A percentile compares a stretch with the other conserved stretches of the same genome.
Conservation (phyloP, 768 basidiomycete species). For the Naganishia onofrii region DNA sequence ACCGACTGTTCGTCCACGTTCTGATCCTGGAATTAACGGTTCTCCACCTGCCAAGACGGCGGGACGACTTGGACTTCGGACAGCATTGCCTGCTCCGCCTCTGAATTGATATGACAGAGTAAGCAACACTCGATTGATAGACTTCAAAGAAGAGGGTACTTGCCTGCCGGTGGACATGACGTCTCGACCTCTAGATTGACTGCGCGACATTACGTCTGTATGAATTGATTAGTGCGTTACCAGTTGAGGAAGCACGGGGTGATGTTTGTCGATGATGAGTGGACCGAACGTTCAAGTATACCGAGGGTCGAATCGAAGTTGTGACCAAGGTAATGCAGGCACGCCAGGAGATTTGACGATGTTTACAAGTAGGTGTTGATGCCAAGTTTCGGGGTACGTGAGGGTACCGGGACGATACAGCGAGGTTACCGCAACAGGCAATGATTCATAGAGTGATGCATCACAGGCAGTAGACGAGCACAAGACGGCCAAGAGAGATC, state of each 20-base stretch:
- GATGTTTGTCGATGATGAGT: neutral
- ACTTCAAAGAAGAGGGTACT: neutral
- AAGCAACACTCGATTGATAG: neutral
- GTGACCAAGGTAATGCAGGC: neutral
- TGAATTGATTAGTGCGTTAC: neutral
- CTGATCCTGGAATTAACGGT: conserved; percentile 36
- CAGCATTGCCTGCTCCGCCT: conserved; percentile 49
- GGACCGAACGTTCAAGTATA: neutral
- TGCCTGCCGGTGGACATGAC: conserved; percentile 31
- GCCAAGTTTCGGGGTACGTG: neutral
- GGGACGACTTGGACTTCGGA: conserved; percentile 41
- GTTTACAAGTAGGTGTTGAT: neutral
- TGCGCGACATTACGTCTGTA: conserved; percentile 23
- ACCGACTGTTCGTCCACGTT: conserved; percentile 39
- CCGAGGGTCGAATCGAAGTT: neutral
- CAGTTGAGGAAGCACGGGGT: neutral
- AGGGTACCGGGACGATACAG: neutral
- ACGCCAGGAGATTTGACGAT: neutral
- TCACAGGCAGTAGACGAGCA: neutral
- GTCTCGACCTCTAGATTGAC: conserved; percentile 37
- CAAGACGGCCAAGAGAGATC: neutral
- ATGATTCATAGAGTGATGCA: neutral
- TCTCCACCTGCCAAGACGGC: conserved; percentile 36
- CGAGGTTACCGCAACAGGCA: neutral
- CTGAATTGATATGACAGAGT: conserved; percentile 17